Conservation (phyloP, 2,329 filamentous ascomycete species). For the Ampelomyces quisqualis region DNA sequence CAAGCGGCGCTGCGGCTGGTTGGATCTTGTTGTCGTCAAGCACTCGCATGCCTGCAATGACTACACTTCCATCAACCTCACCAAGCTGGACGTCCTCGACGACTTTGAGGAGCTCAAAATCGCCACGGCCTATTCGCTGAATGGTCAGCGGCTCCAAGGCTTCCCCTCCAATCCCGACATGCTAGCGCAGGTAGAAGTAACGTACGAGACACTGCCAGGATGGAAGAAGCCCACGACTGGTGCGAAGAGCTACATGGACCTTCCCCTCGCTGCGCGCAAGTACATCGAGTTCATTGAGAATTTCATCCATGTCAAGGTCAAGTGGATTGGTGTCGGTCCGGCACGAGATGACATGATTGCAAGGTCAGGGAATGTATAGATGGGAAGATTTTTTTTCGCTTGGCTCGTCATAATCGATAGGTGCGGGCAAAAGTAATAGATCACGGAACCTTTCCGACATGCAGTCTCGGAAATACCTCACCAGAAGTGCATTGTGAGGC, state of each 20-base stretch:
- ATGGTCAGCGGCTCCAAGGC: conserved; percentile 57
- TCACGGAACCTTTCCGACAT: no score
- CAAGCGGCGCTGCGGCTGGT: conserved; percentile 63
- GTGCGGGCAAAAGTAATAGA: no score
- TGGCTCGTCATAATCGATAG: no score
- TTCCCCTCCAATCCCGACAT: conserved; percentile 66
- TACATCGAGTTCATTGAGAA: conserved; percentile 70
- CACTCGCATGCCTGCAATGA: conserved; percentile 66
- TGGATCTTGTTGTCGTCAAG: conserved; percentile 68
- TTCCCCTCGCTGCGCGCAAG: conserved; percentile 63
- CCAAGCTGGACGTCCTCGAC: conserved; percentile 71
- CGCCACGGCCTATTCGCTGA: conserved; percentile 67
- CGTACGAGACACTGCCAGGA: conserved; percentile 68
- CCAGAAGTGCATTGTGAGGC: no score
- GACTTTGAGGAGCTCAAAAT: conserved; percentile 73
- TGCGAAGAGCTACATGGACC: conserved; percentile 60
- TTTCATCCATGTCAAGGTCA: conserved; percentile 63
- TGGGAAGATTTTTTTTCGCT: no score
- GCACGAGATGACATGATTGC: conserved; percentile 65
- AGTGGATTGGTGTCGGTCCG: conserved; percentile 68
- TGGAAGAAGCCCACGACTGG: conserved; percentile 67
- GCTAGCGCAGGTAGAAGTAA: conserved; percentile 61
- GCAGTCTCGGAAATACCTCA: no score
- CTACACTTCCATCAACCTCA: conserved; percentile 65
- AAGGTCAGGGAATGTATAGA: conserved; percentile 25